Base-by-base conservation (phyloP, 352 stramenopile species). In the Sclerospora graminicola region DNA sequence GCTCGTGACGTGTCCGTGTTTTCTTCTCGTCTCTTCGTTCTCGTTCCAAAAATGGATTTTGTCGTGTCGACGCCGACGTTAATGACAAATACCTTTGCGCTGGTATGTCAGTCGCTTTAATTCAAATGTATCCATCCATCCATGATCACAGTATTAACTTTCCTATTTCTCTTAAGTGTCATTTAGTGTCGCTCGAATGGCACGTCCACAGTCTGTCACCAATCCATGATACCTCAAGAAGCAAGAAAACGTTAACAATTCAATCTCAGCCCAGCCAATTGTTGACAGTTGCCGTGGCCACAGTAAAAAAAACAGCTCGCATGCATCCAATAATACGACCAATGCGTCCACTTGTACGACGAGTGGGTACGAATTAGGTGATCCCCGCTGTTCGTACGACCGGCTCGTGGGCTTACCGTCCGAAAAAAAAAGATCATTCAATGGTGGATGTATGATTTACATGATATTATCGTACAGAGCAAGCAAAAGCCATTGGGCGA, bases 41-140 rank as follows among this genome's bases (percentile, higher is more conserved):
- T n/a, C n/a, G n/a, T 37, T 19, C 24, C 14, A 32, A 75, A 82
- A 20, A 98, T 57, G 57, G 43, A 62, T 47, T 51, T 34, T 42
- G 15, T 16, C 30, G 29, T 24, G 37, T 47, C 28, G 8, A 36
- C 40, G 13, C 28, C 41, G 45, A 41, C 47, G 20, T 42, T 59
- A 33, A 51, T 42, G 36, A 78, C 68, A 21, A 81, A 59, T 32
- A 55, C 58, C 28, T 81, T 75, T 40, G 57, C 54, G 11, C 60
- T 81, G 35, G 68, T 81, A 62, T 44, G 60, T 13, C 9, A 8
- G 5, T 28, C 35, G 54, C 41, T 57, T 13, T 44, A 39, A 3
- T 26, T 26, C 6, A 7, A 26, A 26, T 26, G 21, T 6, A 26
- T 7, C 21, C 6, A 26, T n/a, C n/a, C n/a, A n/a, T n/a, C n/a